Base-by-base conservation (phyloP, 768 basidiomycete genomes). In the Gloeostereum incarnatum region DNA sequence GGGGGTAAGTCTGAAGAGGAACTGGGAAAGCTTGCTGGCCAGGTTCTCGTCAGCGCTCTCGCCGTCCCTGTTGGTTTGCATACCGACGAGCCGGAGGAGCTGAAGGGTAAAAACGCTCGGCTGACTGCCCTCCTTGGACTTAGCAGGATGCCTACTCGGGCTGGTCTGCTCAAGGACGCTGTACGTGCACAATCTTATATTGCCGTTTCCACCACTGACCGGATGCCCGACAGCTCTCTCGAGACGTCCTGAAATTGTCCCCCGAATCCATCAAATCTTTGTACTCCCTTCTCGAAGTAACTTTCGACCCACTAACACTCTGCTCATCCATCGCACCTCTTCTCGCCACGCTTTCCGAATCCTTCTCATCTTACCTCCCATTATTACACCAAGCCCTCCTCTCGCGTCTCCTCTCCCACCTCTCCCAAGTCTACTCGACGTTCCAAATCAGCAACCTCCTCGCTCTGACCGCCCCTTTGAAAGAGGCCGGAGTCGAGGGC, bases 311-410 rank as follows among this genome's bases (percentile, higher is more conserved):
- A 0, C 74, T 94, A 45, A 81, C 78, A 0, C 81, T 96, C 42
- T 89, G 88, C 56, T 56, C 72, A 4, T 70, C 74, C 44, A 78
- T 90, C 30, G 78, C 86, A 3, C 88, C 91, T 7, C 67, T 97
- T 43, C 74, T 98, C 39, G 61, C 72, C 30, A 51, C 65, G 4
- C 73, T 93, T 40, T 57, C 64, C 10, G 22, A 35, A 51, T 60
- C 76, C 1, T 92, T 86, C 50, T 67, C 82, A 0, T 78, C 82
- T 1, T 97, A 96, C 60, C 75, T 92, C 16, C 73, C 82, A n/a
- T 84, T 92, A 41, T 75, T 98, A 43, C 81, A 88, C 48, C 86
- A 85, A 40, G 93, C 94, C 31, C 73, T 96, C 13, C 80, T 97
- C 45, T 90, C 91, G 3, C 84, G 91, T 21, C 73, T 97, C 5